These are phyloP conservation scores for Cytospora piceicola DNA, from an alignment of 2,329 filamentous ascomycete species.

Conservation along the genomic window DNA sequence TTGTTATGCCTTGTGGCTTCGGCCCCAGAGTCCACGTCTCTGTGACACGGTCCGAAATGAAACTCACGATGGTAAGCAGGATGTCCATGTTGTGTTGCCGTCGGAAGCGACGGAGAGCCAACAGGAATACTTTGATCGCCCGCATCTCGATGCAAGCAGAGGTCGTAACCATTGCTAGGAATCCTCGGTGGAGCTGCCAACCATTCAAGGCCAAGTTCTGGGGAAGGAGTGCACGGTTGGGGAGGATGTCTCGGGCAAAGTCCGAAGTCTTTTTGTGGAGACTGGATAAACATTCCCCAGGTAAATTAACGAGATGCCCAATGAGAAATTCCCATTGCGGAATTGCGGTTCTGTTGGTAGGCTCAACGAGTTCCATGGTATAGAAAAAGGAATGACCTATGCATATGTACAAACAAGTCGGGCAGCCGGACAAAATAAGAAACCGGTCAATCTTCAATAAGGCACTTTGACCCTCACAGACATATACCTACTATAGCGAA, in stretches of 20 bases:
- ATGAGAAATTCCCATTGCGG: slow-evolving; percentile 1
- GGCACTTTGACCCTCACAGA: background rate
- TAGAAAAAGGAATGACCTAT: background rate
- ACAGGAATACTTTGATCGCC: background rate
- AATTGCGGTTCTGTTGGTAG: background rate
- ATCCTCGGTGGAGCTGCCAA: background rate
- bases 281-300: background rate
- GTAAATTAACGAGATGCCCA: slow-evolving; percentile 1
- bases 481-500: background rate
- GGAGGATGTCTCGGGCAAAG: slow-evolving; percentile 17
- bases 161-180: background rate
- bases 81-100: background rate
- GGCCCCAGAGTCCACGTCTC: background rate
- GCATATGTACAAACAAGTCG: background rate
- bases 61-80: background rate
- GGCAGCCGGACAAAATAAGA: background rate
- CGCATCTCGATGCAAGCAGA: background rate
- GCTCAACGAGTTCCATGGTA: background rate
- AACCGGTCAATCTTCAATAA: background rate
- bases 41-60: background rate
- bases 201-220: slow-evolving; percentile 4
- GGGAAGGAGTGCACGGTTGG: slow-evolving; percentile 21
- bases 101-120: background rate
- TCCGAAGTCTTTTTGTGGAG: background rate
- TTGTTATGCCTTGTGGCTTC: background rate